phyloP scores from a whole-genome alignment of 331 rosid species.

The Pyrus hybrid region DNA sequence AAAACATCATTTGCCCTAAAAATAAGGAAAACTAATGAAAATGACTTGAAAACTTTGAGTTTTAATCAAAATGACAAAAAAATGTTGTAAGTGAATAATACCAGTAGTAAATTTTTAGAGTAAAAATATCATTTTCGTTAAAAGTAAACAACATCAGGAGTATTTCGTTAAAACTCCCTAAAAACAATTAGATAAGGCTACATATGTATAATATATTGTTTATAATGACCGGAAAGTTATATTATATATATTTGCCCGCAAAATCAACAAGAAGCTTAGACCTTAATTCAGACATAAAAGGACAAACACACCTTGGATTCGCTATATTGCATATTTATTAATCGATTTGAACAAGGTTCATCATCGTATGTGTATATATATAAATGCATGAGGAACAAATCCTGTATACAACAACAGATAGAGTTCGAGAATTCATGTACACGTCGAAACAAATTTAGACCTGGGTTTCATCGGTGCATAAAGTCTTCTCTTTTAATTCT shows the following conservation, averaged over 20 bases:
- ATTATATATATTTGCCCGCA: too few species aligned
- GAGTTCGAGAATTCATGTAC: not conserved
- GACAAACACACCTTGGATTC: conserved; percentile 22
- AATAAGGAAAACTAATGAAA: too few species aligned
- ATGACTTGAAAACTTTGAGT: too few species aligned
- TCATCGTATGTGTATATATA: not conserved
- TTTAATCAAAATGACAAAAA: too few species aligned
- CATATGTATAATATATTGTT: too few species aligned
- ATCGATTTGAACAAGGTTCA: conserved; percentile 35
- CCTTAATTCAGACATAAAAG: not conserved
- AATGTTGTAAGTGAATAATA: too few species aligned
- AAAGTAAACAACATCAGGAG: too few species aligned
- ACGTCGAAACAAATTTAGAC: conserved; percentile 22
- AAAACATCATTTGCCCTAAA: too few species aligned
- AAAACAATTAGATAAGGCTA: too few species aligned
- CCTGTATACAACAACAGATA: not conserved
- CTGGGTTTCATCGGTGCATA: conserved; percentile 23
- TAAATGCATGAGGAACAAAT: not conserved
- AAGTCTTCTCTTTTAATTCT: not conserved
- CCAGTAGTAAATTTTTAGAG: too few species aligned
- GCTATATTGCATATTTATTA: conserved; percentile 12
- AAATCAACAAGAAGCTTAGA: not conserved
- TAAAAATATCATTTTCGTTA: too few species aligned
- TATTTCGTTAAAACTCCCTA: too few species aligned
- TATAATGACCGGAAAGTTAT: not conserved